Conservation (phyloP, 2,329 filamentous ascomycete species). For the Cadophora luteo-olivacea region DNA sequence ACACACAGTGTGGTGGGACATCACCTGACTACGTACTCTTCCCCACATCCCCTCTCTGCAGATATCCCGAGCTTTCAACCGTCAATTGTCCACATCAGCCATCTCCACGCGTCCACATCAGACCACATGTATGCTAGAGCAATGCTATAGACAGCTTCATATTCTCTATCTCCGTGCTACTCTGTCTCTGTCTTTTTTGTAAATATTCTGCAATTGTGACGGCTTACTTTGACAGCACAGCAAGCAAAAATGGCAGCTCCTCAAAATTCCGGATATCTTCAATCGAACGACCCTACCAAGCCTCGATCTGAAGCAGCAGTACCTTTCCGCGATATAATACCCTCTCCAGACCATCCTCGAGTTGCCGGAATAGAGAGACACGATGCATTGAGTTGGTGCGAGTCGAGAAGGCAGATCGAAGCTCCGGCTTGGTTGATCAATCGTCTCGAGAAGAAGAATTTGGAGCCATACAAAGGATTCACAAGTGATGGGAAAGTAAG, state of each 20-base stretch:
- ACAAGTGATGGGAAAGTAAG: constrained; percentile 42
- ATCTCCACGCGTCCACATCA: constrained; percentile 26
- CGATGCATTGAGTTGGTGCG: constrained; percentile 41
- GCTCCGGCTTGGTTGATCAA: constrained; percentile 44
- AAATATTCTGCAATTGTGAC: constrained; percentile 4
- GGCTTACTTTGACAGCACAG: constrained; percentile 20
- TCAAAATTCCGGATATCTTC: constrained; percentile 38
- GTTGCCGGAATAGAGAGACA: constrained; percentile 41
- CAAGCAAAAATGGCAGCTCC: constrained; percentile 38
- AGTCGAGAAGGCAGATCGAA: constrained; percentile 41
- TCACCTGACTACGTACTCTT: constrained; percentile 17
- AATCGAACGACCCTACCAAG: constrained; percentile 37
- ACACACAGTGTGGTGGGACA: neutral
- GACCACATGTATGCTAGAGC: constrained; percentile 27
- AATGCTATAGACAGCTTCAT: constrained; percentile 23
- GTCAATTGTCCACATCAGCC: constrained; percentile 22
- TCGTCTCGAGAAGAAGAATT: constrained; percentile 41
- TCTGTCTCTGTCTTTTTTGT: neutral
- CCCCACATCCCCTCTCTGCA: constrained; percentile 27
- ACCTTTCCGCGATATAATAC: constrained; percentile 41
- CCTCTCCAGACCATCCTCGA: constrained; percentile 35
- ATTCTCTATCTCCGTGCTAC: constrained; percentile 4
- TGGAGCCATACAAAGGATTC: constrained; percentile 44
- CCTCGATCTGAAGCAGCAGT: constrained; percentile 41
- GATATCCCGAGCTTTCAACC: constrained; percentile 26